A percentile compares a stretch with the other conserved stretches of the same genome.
These are phyloP conservation scores for Botrytis porri DNA, from an alignment of 2,329 filamentous ascomycete genomes.

Conservation along the genomic window DNA sequence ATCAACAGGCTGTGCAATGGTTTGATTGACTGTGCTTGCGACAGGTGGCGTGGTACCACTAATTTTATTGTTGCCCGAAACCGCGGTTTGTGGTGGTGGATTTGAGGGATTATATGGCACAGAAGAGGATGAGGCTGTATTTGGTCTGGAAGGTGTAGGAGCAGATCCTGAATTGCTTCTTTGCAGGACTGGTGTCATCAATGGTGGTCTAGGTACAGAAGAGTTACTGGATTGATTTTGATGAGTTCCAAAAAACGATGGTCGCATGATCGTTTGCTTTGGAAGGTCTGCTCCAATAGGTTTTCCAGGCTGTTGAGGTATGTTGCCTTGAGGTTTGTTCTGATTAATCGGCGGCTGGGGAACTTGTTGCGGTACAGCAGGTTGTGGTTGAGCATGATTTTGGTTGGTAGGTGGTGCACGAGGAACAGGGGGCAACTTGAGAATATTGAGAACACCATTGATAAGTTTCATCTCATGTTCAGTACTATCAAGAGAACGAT, in stretches of 20 bases:
- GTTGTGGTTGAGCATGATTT: constrained; percentile 16
- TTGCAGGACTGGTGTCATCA: constrained; percentile 31
- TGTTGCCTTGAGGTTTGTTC: constrained; percentile 25
- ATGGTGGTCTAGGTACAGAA: constrained; percentile 35
- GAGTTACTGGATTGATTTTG: constrained; percentile 27
- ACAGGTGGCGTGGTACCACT: constrained; percentile 1
- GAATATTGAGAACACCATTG: constrained; percentile 23
- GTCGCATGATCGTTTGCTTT: constrained; percentile 32
- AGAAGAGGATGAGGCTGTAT: constrained; percentile 30
- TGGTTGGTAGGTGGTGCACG: not conserved
- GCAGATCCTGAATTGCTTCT: constrained; percentile 30
- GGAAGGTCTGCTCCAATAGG: constrained; percentile 26
- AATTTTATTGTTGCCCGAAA: constrained; percentile 1
- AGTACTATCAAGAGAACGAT: constrained; percentile 28
- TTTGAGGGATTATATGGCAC: not conserved
- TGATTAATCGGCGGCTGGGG: constrained; percentile 27
- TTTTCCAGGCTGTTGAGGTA: constrained; percentile 25
- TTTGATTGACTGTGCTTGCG: not conserved
- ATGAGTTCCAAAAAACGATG: constrained; percentile 32
- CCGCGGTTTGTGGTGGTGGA: constrained; percentile 21
- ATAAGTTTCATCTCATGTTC: constrained; percentile 32
- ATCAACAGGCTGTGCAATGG: constrained; percentile 8
- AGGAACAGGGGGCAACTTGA: constrained; percentile 10
- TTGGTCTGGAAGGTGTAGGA: constrained; percentile 25
- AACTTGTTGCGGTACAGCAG: constrained; percentile 18